Evolutionary conservation across 805 yeast species (phyloP), one percentile per base, ranked within the genome.

Genomic region (Starmerella khaoyaiensis): DNA sequence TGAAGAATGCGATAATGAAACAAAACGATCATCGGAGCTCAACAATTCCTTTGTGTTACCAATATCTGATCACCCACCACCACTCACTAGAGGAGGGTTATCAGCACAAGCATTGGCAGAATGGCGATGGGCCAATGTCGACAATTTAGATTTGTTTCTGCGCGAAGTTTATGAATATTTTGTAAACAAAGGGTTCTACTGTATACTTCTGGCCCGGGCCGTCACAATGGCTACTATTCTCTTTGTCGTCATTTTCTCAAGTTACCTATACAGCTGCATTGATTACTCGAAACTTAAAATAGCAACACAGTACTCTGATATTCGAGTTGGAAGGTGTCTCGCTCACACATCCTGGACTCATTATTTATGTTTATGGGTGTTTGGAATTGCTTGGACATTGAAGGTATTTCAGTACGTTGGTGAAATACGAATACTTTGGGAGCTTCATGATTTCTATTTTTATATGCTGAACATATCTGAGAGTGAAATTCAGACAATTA

Each of bases 71-170:
- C 14, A 20, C 24, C 14, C 7, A 23, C 10, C 26, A n/a, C 26
- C 26, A n/a, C n/a, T 23, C 26, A 23, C 26, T 11, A 23, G n/a
- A 23, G 17, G 20, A 1, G n/a, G 31, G 33, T 52, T 74, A 20
- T 71, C 74, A 35, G 72, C 80, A 1, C 64, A 64, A 41, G 95
- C 86, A 53, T 63, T 83, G 33, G 94, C 97, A 0, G 62, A 80
- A 14, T 90, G 96, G 83, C 69, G 82, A 42, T 90, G 98, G 97
- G 94, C 97, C 1, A 90, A 90, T 52, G 82, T 90, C 18, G 82
- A 80, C 48, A 90, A 90, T 56, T 67, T 90, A 56, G 99, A 90
- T 60, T 69, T 73, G 31, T 90, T 87, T 50, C 63, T 90, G 15
- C 74, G 73, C 36, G 93, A 87, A 48, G 62, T 86, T 9, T 90